Evolutionary conservation across 257 asterid genomes (phyloP), one percentile per base, ranked within the genome.

Genomic region (Scutellaria galericulata): DNA sequence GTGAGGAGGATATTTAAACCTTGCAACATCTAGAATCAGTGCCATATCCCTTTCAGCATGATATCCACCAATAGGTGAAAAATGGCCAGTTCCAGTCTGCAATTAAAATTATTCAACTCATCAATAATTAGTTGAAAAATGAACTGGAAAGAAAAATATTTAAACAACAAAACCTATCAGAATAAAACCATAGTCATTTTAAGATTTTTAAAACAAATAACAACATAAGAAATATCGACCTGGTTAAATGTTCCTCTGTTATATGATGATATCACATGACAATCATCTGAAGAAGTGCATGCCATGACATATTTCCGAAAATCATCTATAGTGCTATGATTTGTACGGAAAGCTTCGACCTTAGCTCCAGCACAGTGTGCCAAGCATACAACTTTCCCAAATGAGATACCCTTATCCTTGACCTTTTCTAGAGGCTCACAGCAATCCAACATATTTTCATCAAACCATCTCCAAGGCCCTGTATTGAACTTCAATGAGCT

Each of bases 391-490:
- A 92, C 99, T 78, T 90, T 95, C 75, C 97, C 98, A 71, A 95
- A 95, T 14, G 99, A 78, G 73, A 95, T 88, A 64, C 99, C 98
- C 80, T 82, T 80, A 62, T 84, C 93, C 87, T 92, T 95, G 50
- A 95, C 96, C 84, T 90, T 92, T 70, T 95, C 99, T 75, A 95
- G 78, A 55, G 99, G 94, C 83, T 95, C 99, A 70, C 99, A 95
- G 70, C 99, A 95, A 80, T 95, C 99, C 86, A 95, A 64, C 99
- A 95, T 95, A 53, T 89, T 90, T 82, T 95, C 99, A 74, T 95
- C 99, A 71, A 95, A 95, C 99, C 99, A 95, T 82, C 99, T 88
- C 99, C 99, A 95, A 70, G 99, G 98, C 70, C 99, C 99, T 95
- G 84, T 6, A 64, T 70, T 48, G 47, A 73, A 75, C 42, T 80